phyloP scores from a whole-genome alignment of 805 yeast species.

The Jamesozyma spencerorum region DNA sequence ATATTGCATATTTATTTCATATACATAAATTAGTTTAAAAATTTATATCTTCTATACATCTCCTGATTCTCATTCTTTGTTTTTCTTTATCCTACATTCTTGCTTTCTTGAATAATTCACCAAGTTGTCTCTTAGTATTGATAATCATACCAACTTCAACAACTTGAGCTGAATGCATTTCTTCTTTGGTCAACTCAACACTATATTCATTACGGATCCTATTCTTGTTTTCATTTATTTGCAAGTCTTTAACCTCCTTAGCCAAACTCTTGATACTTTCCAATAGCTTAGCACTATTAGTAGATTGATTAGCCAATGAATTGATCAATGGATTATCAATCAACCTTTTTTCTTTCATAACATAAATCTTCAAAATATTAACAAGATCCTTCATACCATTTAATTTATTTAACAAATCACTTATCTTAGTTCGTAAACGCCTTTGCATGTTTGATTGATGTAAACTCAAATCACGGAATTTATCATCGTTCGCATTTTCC shows the following conservation, averaged over 20 bases:
- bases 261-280: constrained; percentile 18
- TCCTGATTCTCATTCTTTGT: no score
- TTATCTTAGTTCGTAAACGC: constrained; percentile 18
- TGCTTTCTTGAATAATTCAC: constrained; percentile 16
- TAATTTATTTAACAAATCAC: constrained; percentile 9
- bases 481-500: constrained; percentile 2
- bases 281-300: constrained; percentile 12
- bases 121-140: constrained; percentile 22
- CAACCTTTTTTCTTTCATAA: constrained; percentile 9
- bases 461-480: constrained; percentile 12
- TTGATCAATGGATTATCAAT: constrained; percentile 13
- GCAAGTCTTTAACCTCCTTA: constrained; percentile 15
- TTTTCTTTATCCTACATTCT: background rate
- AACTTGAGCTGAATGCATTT: constrained; percentile 13
- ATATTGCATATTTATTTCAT: no score
- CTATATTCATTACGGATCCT: background rate
- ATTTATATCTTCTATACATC: no score
- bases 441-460: constrained; percentile 18
- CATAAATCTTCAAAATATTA: constrained; percentile 16
- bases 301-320: constrained; percentile 13
- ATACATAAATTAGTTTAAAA: background rate
- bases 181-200: background rate
- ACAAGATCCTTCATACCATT: constrained; percentile 13
- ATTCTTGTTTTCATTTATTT: background rate
- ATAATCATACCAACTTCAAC: constrained; percentile 18